Conservation (phyloP, 2,329 filamentous ascomycete species). For the Furcasterigmium sp. region DNA sequence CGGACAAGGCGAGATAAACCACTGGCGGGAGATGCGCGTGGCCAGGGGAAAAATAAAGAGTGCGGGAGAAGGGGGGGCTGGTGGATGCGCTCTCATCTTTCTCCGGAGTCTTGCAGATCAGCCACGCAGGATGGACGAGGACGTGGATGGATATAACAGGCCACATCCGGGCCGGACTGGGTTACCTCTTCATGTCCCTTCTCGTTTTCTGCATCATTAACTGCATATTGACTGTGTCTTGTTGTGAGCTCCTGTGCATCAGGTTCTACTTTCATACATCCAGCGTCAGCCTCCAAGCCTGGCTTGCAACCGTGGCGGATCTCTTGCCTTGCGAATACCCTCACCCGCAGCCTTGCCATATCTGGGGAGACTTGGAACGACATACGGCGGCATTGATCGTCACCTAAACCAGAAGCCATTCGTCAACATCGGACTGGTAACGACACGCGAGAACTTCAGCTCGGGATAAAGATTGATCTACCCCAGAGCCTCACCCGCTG, state of each 20-base stretch:
- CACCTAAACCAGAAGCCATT: background rate
- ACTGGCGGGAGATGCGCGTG: background rate
- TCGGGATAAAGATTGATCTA: no score
- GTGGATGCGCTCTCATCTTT: background rate
- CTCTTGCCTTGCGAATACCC: background rate
- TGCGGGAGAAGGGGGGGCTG: background rate
- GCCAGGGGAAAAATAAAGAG: background rate
- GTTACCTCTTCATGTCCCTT: constrained; percentile 1
- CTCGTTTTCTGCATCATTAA: background rate
- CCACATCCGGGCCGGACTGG: background rate
- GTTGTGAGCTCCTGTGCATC: background rate
- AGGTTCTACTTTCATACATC: background rate
- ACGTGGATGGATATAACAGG: constrained; percentile 2
- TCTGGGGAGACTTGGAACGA: no score
- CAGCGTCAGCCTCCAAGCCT: background rate
- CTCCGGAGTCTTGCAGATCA: background rate
- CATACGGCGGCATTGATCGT: no score
- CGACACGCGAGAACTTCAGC: no score
- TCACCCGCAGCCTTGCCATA: constrained; percentile 1
- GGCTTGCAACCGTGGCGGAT: background rate
- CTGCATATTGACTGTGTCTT: background rate
- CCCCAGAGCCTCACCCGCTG: no score
- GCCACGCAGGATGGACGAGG: background rate
- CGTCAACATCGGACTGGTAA: background rate
- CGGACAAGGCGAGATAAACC: background rate